Evolutionary conservation across 345 rosid species (phyloP), one percentile per base, ranked within the genome.

Genomic region (Ricinus communis): DNA sequence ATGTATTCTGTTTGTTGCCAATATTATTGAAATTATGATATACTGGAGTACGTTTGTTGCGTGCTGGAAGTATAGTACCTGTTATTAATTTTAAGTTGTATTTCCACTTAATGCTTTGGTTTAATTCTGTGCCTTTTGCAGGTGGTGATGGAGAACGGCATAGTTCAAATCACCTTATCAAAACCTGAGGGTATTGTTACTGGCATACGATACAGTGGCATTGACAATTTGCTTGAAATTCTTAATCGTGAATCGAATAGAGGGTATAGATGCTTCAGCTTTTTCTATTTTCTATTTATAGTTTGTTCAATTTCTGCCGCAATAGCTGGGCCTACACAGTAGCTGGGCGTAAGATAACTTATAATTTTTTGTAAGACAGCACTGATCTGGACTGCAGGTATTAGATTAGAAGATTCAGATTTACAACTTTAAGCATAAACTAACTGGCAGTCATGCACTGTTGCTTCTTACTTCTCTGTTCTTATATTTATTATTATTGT

Each of bases 141-240:
- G 81, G 77, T 77, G 65, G 71, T 77, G 46, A 72, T 77, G 70
- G 81, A 77, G 46, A 77, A 77, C 63, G 81, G 81, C 24, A 63
- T 63, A 54, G 74, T 77, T 24, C 81, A 72, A 72, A 64, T 77
- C n/a, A 77, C 81, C 0, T 63, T 77, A 25, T 77, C 81, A 18
- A 77, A 77, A 50, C 81, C 81, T 21, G 70, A 41, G 6, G 81
- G 81, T 47, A 62, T 77, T 57, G 76, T 77, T 38, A 77, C 81
- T 21, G 81, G 81, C 16, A 68, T 77, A 68, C 56, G 71, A 30
- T 77, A 77, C 27, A 41, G 46, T 36, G 81, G 81, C 22, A 49
- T 77, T 31, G 81, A 77, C 49, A 77, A 77, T 49, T 66, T 68
- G 73, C 62, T 75, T 51, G 79, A 69, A 65, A 52, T 70, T 68